Conservation (phyloP, 768 basidiomycete species). For the Coprinopsis strossmayeri region DNA sequence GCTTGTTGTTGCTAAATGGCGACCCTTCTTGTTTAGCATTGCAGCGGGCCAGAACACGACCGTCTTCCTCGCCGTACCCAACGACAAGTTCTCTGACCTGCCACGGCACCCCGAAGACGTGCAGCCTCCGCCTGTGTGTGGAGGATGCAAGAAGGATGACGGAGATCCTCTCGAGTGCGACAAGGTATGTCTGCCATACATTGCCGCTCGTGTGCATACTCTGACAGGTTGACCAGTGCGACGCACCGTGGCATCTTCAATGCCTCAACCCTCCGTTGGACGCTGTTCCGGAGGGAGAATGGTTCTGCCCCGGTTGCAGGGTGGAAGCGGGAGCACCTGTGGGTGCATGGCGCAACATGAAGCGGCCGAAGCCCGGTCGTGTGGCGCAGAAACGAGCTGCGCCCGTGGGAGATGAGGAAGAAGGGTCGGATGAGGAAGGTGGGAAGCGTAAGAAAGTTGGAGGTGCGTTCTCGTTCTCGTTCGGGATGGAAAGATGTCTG, state of each 20-base stretch:
- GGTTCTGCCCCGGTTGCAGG: conserved; percentile 80
- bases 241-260: conserved; percentile 77
- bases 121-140: conserved; percentile 58
- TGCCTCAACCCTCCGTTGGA: conserved; percentile 77
- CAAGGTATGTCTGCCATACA: conserved; percentile 44
- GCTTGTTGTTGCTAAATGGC: background rate
- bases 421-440: conserved; percentile 8
- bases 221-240: conserved; percentile 50
- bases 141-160: conserved; percentile 62
- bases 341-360: conserved; percentile 27
- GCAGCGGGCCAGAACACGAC: conserved; percentile 86
- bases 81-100: conserved; percentile 67
- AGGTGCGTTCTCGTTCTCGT: conserved; percentile 8
- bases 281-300: conserved; percentile 81
- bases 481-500: background rate
- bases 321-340: conserved; percentile 48
- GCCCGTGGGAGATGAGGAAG: conserved; percentile 12
- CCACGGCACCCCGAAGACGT: conserved; percentile 77
- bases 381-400: conserved; percentile 11
- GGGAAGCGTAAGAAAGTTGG: conserved; percentile 17
- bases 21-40: conserved; percentile 39
- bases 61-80: conserved; percentile 72
- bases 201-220: background rate
- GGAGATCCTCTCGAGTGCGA: conserved; percentile 87
- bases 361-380: conserved; percentile 19